Conservation (phyloP, 2,329 filamentous ascomycete species). For the Hawksworthiomyces lignivorus region DNA sequence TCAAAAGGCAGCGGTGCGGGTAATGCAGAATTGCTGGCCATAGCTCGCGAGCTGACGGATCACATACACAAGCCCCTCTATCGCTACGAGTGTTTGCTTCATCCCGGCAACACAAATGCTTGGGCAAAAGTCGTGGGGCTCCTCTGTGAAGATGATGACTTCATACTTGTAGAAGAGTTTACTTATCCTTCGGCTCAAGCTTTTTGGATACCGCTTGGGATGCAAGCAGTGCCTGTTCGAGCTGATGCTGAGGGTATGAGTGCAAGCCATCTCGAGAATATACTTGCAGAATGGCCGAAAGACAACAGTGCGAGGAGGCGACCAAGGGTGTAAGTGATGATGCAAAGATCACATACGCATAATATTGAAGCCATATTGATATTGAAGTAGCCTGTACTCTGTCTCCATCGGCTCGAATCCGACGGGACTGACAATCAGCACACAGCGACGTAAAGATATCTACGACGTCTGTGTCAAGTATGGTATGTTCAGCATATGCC, state of each 20-base stretch:
- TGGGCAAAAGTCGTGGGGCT: conserved; percentile 24
- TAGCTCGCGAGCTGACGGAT: conserved; percentile 4
- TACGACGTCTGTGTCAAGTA: conserved; percentile 35
- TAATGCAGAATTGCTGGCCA: background rate
- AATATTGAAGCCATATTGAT: too few species aligned
- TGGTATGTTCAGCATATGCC: too few species aligned
- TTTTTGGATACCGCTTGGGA: conserved; percentile 22
- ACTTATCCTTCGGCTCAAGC: conserved; percentile 25
- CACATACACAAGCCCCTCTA: conserved; percentile 6
- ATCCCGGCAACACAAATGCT: conserved; percentile 24
- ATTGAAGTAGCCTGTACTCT: conserved; percentile 17
- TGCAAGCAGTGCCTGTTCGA: conserved; percentile 18
- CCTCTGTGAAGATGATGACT: conserved; percentile 22
- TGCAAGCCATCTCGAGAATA: conserved; percentile 15
- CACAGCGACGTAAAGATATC: conserved; percentile 48
- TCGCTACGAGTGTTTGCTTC: conserved; percentile 19
- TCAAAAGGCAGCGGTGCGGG: conserved; percentile 9
- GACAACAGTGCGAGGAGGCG: conserved; percentile 9
- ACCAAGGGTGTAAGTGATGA: conserved; percentile 8
- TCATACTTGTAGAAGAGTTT: conserved; percentile 22
- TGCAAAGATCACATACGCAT: too few species aligned
- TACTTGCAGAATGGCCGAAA: conserved; percentile 19
- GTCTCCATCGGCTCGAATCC: conserved; percentile 58
- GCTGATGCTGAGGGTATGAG: conserved; percentile 22
- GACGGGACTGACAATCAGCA: conserved; percentile 56